phyloP scores from a whole-genome alignment of 2,329 filamentous ascomycete species.

The Ramularia collo-cygni region DNA sequence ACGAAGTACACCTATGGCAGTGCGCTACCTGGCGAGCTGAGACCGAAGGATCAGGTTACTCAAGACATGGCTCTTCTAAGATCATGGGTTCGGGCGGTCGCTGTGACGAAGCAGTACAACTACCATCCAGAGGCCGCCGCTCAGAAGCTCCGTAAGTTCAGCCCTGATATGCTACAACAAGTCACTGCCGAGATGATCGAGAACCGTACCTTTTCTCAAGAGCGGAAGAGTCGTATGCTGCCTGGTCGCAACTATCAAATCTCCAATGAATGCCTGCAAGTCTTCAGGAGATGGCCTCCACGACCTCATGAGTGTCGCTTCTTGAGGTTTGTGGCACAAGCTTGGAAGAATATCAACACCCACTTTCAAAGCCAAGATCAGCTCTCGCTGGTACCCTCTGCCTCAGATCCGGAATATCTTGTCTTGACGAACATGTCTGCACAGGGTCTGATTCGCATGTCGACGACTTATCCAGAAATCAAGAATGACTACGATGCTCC shows the following conservation, averaged over 20 bases:
- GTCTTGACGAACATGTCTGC: constrained; percentile 61
- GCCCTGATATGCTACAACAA: constrained; percentile 31
- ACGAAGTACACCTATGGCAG: constrained; percentile 13
- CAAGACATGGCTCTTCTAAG: constrained; percentile 28
- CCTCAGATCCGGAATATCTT: constrained; percentile 60
- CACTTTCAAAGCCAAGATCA: constrained; percentile 32
- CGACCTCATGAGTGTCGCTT: constrained; percentile 21
- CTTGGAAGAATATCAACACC: constrained; percentile 18
- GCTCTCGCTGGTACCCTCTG: constrained; percentile 47
- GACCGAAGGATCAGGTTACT: constrained; percentile 10
- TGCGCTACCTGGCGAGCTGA: constrained; percentile 7
- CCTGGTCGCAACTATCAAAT: constrained; percentile 58
- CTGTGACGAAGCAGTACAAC: constrained; percentile 34
- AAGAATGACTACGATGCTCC: constrained; percentile 42
- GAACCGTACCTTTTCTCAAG: constrained; percentile 51
- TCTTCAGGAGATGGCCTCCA: constrained; percentile 51
- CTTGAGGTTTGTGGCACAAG: constrained; percentile 22
- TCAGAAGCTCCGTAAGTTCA: constrained; percentile 33
- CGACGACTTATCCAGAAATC: constrained; percentile 52
- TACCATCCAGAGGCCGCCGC: constrained; percentile 37
- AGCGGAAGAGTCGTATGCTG: constrained; percentile 52
- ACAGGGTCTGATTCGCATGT: constrained; percentile 49
- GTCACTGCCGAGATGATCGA: constrained; percentile 51
- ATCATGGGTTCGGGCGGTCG: constrained; percentile 42
- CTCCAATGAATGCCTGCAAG: constrained; percentile 51